A percentile compares a stretch with the other conserved stretches of the same genome.
phyloP scores from a whole-genome alignment of 2,329 filamentous ascomycete genomes.

The Curvularia hawaiiensis region DNA sequence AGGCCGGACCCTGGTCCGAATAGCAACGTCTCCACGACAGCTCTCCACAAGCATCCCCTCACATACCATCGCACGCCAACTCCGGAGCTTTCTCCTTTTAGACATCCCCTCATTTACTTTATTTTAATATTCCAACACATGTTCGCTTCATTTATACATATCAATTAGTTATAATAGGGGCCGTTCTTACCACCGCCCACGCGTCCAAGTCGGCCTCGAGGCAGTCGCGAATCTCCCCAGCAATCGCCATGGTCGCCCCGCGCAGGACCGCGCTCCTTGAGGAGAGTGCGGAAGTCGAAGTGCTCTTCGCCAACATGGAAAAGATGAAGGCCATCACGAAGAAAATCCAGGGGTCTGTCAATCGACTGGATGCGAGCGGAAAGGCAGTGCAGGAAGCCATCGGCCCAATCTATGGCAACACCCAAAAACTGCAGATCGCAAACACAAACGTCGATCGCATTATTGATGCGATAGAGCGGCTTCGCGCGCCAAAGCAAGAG shows the following conservation, averaged over 20 bases:
- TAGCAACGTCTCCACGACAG: conserved; percentile 28
- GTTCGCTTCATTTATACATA: conserved; percentile 9
- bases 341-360: conserved; percentile 89
- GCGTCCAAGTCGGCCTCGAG: conserved; percentile 8
- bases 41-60: conserved; percentile 38
- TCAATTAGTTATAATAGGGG: conserved; percentile 9
- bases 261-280: conserved; percentile 65
- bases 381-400: conserved; percentile 91
- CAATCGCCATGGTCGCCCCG: conserved; percentile 56
- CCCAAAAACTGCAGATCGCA: conserved; percentile 84
- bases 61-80: conserved; percentile 5
- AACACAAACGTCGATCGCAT: conserved; percentile 88
- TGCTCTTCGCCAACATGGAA: conserved; percentile 73
- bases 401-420: conserved; percentile 90
- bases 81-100: conserved; percentile 1
- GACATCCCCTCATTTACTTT: conserved; percentile 1
- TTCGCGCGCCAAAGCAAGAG: conserved; percentile 90
- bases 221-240: conserved; percentile 24
- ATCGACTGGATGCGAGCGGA: conserved; percentile 82
- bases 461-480: conserved; percentile 82
- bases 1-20: conserved; percentile 29
- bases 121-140: conserved; percentile 7
- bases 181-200: conserved; percentile 6
- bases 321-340: conserved; percentile 94
- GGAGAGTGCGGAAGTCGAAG: conserved; percentile 71